Evolutionary conservation across 1,284 basidiomycete species (phyloP).

Genomic region (Macrocystidia cucumis): DNA sequence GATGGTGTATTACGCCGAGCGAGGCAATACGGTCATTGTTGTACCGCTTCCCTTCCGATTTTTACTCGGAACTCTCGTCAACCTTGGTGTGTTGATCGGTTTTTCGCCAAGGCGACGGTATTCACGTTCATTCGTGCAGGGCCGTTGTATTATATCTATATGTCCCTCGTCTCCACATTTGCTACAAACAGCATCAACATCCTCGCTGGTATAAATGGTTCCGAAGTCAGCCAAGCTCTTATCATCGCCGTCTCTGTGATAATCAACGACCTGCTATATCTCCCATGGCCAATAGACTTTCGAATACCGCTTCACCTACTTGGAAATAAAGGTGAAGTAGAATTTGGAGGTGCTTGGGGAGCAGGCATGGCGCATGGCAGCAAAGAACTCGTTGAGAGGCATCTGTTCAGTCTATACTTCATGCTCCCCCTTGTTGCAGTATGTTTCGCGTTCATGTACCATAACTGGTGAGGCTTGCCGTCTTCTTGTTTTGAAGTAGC

Average conservation of each 20-base stretch:
- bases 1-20: constrained; percentile 94
- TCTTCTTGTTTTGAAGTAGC: constrained; percentile 3
- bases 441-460: constrained; percentile 83
- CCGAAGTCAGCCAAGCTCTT: constrained; percentile 90
- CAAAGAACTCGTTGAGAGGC: constrained; percentile 82
- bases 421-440: constrained; percentile 93
- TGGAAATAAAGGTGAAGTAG: constrained; percentile 56
- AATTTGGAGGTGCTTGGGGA: constrained; percentile 69
- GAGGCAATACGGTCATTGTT: constrained; percentile 91
- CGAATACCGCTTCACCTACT: constrained; percentile 63
- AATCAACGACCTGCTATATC: constrained; percentile 88
- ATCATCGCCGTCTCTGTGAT: constrained; percentile 90
- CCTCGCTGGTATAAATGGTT: constrained; percentile 95
- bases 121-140: constrained; percentile 37
- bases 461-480: constrained; percentile 75
- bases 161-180: constrained; percentile 94
- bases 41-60: constrained; percentile 76
- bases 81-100: constrained; percentile 61
- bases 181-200: constrained; percentile 99
- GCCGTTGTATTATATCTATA: constrained; percentile 94
- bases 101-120: constrained; percentile 1
- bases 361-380: constrained; percentile 84
- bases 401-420: constrained; percentile 93
- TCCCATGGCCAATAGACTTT: constrained; percentile 75
- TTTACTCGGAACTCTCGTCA: constrained; percentile 74